Conservation (phyloP, 306 rosid genomes). For the Citrullus colocynthis region DNA sequence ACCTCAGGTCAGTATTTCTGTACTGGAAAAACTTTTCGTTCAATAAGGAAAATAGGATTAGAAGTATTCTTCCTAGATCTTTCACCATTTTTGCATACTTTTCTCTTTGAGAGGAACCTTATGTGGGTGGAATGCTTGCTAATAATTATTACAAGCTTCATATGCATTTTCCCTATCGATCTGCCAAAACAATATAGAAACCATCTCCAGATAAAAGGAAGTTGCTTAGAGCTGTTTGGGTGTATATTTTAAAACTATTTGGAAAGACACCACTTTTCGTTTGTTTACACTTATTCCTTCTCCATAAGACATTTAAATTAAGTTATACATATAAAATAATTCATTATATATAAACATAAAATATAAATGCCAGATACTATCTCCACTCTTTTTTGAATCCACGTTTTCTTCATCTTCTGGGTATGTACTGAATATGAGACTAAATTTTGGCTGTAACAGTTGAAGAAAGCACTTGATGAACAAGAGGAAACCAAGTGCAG, state of each 20-base stretch:
- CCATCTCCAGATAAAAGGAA: neutral
- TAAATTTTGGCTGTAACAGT: constrained; percentile 31
- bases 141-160: neutral
- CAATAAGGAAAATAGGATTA: neutral
- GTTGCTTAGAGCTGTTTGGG: neutral
- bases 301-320: neutral
- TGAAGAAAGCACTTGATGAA: constrained; percentile 38
- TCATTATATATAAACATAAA: neutral
- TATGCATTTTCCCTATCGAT: neutral
- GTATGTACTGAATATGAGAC: neutral
- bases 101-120: neutral
- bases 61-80: neutral
- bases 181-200: neutral
- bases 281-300: neutral
- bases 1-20: constrained; percentile 41
- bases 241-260: neutral
- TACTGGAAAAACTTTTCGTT: neutral
- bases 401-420: neutral
- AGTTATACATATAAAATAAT: neutral
- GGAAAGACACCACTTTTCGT: neutral
- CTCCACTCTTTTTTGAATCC: neutral
- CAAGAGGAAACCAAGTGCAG: constrained; percentile 59
- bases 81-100: neutral
- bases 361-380: neutral
- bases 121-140: neutral